Conservation (phyloP, 371 early-diverging fungal genomes). For the Lichtheimia corymbifera region DNA sequence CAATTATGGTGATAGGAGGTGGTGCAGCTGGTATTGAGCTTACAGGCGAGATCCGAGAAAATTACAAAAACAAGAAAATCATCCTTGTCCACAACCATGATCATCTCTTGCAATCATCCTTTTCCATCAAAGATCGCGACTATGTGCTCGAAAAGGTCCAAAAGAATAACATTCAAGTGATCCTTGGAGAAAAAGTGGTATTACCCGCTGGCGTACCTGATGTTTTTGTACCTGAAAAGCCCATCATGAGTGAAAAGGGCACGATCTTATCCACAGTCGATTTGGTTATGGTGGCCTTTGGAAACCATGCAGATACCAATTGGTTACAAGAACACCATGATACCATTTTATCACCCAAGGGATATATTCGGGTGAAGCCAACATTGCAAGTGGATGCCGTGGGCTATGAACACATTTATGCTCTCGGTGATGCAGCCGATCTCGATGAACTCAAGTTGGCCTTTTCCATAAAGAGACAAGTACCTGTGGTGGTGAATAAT, state of each 20-base stretch:
- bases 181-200: slow-evolving; percentile 49
- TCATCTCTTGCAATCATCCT: slow-evolving; percentile 12
- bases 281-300: slow-evolving; percentile 54
- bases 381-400: slow-evolving; percentile 57
- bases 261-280: slow-evolving; percentile 40
- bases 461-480: slow-evolving; percentile 38
- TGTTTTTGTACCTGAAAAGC: slow-evolving; percentile 10
- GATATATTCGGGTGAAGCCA: slow-evolving; percentile 44
- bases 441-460: slow-evolving; percentile 51
- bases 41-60: slow-evolving; percentile 52
- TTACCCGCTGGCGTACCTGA: background rate
- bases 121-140: slow-evolving; percentile 28
- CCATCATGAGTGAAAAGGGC: slow-evolving; percentile 34
- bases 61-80: slow-evolving; percentile 44
- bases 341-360: slow-evolving; percentile 10
- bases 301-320: slow-evolving; percentile 26
- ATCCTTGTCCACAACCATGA: slow-evolving; percentile 45
- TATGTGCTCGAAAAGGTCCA: slow-evolving; percentile 26
- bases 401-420: slow-evolving; percentile 50
- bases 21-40: slow-evolving; percentile 61
- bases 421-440: slow-evolving; percentile 60
- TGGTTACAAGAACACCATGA: slow-evolving; percentile 19
- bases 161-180: slow-evolving; percentile 40
- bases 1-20: slow-evolving; percentile 58
- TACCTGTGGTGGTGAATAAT: slow-evolving; percentile 36